Evolutionary conservation across 129 eudicot species (phyloP).

Genomic region (Tagetes patula): DNA sequence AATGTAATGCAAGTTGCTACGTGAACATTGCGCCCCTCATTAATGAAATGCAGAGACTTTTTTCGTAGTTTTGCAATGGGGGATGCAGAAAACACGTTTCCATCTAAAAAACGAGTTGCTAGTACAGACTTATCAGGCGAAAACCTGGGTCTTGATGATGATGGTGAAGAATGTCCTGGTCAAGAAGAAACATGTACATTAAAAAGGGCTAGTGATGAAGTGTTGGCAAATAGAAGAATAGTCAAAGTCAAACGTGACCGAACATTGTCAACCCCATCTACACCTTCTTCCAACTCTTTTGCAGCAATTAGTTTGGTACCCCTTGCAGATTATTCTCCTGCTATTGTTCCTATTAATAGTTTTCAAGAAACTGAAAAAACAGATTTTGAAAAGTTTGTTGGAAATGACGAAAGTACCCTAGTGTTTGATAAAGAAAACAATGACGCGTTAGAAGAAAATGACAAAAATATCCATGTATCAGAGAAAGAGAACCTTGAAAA

Average conservation of each 20-base stretch:
- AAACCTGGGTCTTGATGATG: conserved; percentile 81
- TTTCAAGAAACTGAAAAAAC: conserved; percentile 28
- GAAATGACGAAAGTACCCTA: neutral
- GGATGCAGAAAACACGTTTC: conserved; percentile 57
- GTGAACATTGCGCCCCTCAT: too few relatives aligned
- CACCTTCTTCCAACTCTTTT: conserved; percentile 74
- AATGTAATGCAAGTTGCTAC: too few relatives aligned
- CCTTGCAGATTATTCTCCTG: conserved; percentile 31
- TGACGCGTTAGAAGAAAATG: neutral
- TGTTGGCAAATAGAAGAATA: conserved; percentile 68
- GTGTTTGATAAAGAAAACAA: too few relatives aligned
- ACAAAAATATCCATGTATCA: conserved; percentile 18
- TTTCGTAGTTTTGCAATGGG: conserved; percentile 39
- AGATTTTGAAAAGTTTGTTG: conserved; percentile 27
- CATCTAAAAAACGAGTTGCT: conserved; percentile 78
- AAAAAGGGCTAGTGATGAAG: conserved; percentile 74
- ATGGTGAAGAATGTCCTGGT: conserved; percentile 39
- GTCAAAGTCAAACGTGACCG: conserved; percentile 78
- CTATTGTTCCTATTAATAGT: neutral
- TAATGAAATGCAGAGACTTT: neutral
- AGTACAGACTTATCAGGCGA: conserved; percentile 66
- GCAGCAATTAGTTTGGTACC: conserved; percentile 64
- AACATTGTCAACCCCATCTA: conserved; percentile 44
- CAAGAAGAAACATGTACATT: conserved; percentile 70
- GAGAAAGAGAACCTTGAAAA: conserved; percentile 4